Conservation (phyloP, 179 eudicot genomes). For the Sideroxylon spinosum region DNA sequence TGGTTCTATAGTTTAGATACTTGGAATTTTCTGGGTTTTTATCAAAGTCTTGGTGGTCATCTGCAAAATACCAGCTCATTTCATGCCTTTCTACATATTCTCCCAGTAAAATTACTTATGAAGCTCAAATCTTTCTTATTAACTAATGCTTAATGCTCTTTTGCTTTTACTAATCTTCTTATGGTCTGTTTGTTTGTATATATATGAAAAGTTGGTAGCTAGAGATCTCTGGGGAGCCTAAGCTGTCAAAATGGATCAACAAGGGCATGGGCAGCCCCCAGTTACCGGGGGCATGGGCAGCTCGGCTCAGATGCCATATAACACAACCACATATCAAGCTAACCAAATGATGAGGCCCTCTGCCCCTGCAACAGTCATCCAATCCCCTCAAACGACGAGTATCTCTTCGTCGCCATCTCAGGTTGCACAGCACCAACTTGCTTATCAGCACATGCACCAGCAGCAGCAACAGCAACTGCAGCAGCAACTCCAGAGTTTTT, state of each 20-base stretch:
- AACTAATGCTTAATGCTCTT: neutral
- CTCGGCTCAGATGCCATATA: constrained; percentile 52
- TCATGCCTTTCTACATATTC: neutral
- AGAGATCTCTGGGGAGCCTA: neutral
- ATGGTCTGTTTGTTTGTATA: neutral
- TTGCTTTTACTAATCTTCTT: neutral
- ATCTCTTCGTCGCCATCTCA: constrained; percentile 35
- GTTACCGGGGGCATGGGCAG: constrained; percentile 42
- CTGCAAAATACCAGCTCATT: neutral
- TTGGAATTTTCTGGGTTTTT: too few relatives aligned
- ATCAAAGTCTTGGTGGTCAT: neutral
- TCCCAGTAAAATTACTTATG: neutral
- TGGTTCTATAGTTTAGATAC: neutral
- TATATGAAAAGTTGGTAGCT: neutral
- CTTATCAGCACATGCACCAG: constrained; percentile 74
- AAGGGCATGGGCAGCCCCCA: constrained; percentile 61
- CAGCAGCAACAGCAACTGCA: constrained; percentile 61
- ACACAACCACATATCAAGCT: constrained; percentile 45
- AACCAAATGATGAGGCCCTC: constrained; percentile 54
- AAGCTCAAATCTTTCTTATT: neutral
- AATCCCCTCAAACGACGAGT: constrained; percentile 37
- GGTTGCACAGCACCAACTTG: constrained; percentile 72
- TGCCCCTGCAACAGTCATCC: constrained; percentile 43
- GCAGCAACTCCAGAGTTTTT: constrained; percentile 43
- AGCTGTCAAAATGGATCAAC: constrained; percentile 55